Base-by-base conservation (phyloP, 768 basidiomycete species). In the Suillus fuscotomentosus region DNA sequence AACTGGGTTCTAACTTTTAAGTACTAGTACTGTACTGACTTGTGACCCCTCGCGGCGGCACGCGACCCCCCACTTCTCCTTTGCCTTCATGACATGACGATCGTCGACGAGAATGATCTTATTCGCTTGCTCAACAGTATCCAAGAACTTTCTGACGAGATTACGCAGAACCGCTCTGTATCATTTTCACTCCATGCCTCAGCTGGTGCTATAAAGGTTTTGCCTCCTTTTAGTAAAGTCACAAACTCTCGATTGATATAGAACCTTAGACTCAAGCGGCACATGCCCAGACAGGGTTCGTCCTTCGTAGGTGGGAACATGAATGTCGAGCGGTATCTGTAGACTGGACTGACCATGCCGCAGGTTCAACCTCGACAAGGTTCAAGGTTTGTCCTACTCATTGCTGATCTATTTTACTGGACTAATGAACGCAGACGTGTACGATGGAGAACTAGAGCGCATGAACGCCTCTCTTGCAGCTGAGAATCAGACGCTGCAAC, bases 211-310 rank as follows among this genome's bases (percentile, higher is more conserved):
- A 85, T 95, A 69, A 97, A 97, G 85, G 95, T 93, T 53, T 36
- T 81, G 75, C 13, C n/a, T 50, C 54, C 53, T 20, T 31, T 11
- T 60, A n/a, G n/a, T 60, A 36, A 6, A 20, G 45, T 48, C 50
- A 22, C 39, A 55, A 20, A 34, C 9, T 20, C 20, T 48, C 47
- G 61, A 66, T 45, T 62, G 48, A 62, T 36, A 62, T 36, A 39
- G 54, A 41, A 51, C 38, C 42, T 41, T 75, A 95, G 94, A 86
- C 84, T 15, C 94, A 97, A 77, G 92, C 96, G 7, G 80, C 93
- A 7, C 94, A 98, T 76, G 86, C 91, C 22, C 92, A 95, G 68
- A 92, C 93, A 1, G 96, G 97, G 2, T 98, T 96, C 76, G 94
- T 96, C 10, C 77, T 99, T 48, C 84, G 96, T 66, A 84, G 90